Evolutionary conservation across 2,329 filamentous ascomycete species (phyloP).

Genomic region (Hypoxylon sp.): DNA sequence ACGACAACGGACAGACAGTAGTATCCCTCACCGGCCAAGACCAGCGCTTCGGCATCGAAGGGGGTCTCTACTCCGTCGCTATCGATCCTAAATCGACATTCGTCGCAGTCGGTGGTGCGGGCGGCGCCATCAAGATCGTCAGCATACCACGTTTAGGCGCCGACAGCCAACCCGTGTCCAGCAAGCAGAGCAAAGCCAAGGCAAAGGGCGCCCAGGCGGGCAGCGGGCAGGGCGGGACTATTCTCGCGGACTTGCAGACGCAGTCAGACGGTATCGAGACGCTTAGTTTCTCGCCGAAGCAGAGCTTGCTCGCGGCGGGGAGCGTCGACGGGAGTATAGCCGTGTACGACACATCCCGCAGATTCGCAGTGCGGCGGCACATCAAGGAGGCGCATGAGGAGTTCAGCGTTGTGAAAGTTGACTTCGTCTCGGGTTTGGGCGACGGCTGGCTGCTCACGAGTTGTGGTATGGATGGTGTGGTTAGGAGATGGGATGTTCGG

Average conservation of each 20-base stretch:
- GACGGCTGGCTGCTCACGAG: slow-evolving; percentile 81
- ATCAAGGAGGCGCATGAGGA: slow-evolving; percentile 87
- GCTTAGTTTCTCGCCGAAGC: slow-evolving; percentile 68
- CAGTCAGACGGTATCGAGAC: slow-evolving; percentile 84
- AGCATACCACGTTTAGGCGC: slow-evolving; percentile 76
- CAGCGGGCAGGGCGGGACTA: slow-evolving; percentile 64
- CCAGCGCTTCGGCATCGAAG: slow-evolving; percentile 91
- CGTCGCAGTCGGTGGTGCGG: slow-evolving; percentile 88
- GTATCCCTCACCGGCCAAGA: slow-evolving; percentile 84
- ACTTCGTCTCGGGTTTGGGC: slow-evolving; percentile 75
- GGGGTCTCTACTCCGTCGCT: slow-evolving; percentile 89
- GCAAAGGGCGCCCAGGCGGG: slow-evolving; percentile 58
- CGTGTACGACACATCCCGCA: slow-evolving; percentile 86
- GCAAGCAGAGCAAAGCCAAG: slow-evolving; percentile 54
- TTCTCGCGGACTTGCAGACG: slow-evolving; percentile 85
- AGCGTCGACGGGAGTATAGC: slow-evolving; percentile 83
- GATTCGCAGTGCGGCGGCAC: slow-evolving; percentile 87
- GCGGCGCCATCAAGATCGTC: slow-evolving; percentile 86
- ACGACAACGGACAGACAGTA: slow-evolving; percentile 72
- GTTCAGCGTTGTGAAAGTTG: slow-evolving; percentile 91
- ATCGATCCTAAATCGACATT: slow-evolving; percentile 84
- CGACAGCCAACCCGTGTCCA: slow-evolving; percentile 44
- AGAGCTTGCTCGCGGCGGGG: slow-evolving; percentile 70
- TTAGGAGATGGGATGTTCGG: slow-evolving; percentile 87
- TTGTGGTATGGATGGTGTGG: slow-evolving; percentile 91